phyloP scores from a whole-genome alignment of 1,139 yeast genomes.

The Arxiozyma heterogenica region DNA sequence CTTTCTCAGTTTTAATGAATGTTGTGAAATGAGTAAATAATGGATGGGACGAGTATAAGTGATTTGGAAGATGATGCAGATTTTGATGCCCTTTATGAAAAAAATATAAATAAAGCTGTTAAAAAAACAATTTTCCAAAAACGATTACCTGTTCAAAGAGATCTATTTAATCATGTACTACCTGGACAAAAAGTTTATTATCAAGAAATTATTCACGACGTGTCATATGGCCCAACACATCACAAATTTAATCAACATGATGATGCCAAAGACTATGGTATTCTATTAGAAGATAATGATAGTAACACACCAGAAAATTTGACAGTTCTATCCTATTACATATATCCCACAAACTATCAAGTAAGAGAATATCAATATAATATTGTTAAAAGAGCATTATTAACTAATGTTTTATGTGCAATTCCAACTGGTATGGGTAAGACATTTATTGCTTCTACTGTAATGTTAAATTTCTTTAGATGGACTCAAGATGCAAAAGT shows the following conservation, averaged over 20 bases:
- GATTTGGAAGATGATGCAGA: slow-evolving; percentile 31
- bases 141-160: slow-evolving; percentile 30
- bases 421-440: slow-evolving; percentile 97
- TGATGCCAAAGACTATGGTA: slow-evolving; percentile 7
- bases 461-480: slow-evolving; percentile 78
- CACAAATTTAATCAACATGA: slow-evolving; percentile 37
- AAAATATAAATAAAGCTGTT: slow-evolving; percentile 30
- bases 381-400: slow-evolving; percentile 65
- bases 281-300: not conserved
- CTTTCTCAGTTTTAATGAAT: not conserved
- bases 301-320: not conserved
- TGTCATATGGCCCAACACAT: slow-evolving; percentile 40
- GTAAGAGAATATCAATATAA: slow-evolving; percentile 81
- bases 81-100: slow-evolving; percentile 26
- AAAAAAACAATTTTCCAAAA: slow-evolving; percentile 26
- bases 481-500: slow-evolving; percentile 78
- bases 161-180: slow-evolving; percentile 29
- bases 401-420: slow-evolving; percentile 72
- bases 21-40: not conserved
- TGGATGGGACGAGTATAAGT: slow-evolving; percentile 18
- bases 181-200: slow-evolving; percentile 29
- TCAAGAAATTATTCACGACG: slow-evolving; percentile 30
- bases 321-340: slow-evolving; percentile 37
- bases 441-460: slow-evolving; percentile 90
- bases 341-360: slow-evolving; percentile 81